A percentile compares a stretch with the other conserved stretches of the same genome.
These are phyloP conservation scores for Corylus americana DNA, from an alignment of 306 rosid species.

Conservation along the genomic window DNA sequence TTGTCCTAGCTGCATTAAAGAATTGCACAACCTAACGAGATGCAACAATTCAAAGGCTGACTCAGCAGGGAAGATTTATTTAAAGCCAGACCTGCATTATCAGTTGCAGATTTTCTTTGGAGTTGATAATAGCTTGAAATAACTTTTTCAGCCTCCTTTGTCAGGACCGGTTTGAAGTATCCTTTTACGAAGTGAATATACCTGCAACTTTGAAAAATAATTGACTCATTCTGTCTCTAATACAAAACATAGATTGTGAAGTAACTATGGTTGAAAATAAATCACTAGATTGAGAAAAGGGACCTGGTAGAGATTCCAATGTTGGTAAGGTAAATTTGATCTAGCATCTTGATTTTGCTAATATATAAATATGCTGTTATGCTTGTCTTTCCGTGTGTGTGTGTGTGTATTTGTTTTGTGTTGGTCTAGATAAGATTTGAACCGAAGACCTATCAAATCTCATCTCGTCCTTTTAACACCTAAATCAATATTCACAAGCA, in stretches of 20 bases:
- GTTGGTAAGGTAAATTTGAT: background rate
- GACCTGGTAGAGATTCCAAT: background rate
- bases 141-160: slow-evolving; percentile 80
- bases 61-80: slow-evolving; percentile 2
- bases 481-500: too few relatives aligned
- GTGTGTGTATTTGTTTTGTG: too few relatives aligned
- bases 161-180: slow-evolving; percentile 73
- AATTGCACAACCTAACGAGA: slow-evolving; percentile 18
- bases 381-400: background rate
- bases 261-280: background rate
- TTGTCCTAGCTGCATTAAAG: slow-evolving; percentile 81
- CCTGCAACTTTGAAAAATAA: slow-evolving; percentile 40
- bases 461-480: too few relatives aligned
- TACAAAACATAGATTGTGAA: background rate
- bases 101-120: slow-evolving; percentile 85
- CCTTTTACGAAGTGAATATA: slow-evolving; percentile 79
- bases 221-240: background rate
- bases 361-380: too few relatives aligned
- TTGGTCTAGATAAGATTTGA: too few relatives aligned
- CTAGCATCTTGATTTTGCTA: background rate
- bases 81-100: slow-evolving; percentile 75
- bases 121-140: slow-evolving; percentile 95
- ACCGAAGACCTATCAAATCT: too few relatives aligned
- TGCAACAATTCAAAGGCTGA: slow-evolving; percentile 17
- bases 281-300: background rate